Evolutionary conservation across 1,284 basidiomycete genomes (phyloP).

Genomic region (Tetrapyrgos nigripes): DNA sequence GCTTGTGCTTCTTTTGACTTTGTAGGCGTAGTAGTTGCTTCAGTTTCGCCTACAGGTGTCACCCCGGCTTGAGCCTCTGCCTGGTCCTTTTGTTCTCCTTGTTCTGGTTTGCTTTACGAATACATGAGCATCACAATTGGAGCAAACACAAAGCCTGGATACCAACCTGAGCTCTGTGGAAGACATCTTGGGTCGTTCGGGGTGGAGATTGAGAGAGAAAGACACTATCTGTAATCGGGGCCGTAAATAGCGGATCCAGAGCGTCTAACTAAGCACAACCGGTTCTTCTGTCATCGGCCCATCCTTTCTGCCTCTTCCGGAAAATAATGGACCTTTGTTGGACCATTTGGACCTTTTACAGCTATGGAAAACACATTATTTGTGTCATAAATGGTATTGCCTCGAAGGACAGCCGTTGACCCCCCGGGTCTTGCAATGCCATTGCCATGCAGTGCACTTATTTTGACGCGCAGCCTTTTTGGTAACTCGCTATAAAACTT

Average conservation of each 20-base stretch:
- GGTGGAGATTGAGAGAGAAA: background rate
- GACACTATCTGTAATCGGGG: background rate
- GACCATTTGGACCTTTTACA: too few species aligned
- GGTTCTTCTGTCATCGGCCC: too few species aligned
- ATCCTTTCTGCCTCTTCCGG: too few species aligned
- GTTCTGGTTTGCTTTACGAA: background rate
- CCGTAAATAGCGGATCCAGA: too few species aligned
- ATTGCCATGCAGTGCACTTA: background rate
- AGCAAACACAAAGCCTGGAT: background rate
- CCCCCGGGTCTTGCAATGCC: background rate
- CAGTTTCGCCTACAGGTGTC: background rate
- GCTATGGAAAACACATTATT: too few species aligned
- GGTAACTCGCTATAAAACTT: background rate
- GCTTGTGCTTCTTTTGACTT: background rate
- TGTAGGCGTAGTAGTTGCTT: background rate
- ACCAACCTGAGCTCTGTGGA: background rate
- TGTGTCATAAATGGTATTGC: too few species aligned
- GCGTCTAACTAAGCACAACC: too few species aligned
- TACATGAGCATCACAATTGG: background rate
- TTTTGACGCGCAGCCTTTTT: background rate
- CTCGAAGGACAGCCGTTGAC: too few species aligned
- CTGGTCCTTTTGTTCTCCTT: background rate
- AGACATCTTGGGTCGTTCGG: background rate
- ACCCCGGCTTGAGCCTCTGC: background rate
- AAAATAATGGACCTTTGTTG: too few species aligned